Evolutionary conservation across 495 filamentous ascomycete genomes (phyloP), one percentile per base, ranked within the genome.

Genomic region (Sordaria brevicollis): DNA sequence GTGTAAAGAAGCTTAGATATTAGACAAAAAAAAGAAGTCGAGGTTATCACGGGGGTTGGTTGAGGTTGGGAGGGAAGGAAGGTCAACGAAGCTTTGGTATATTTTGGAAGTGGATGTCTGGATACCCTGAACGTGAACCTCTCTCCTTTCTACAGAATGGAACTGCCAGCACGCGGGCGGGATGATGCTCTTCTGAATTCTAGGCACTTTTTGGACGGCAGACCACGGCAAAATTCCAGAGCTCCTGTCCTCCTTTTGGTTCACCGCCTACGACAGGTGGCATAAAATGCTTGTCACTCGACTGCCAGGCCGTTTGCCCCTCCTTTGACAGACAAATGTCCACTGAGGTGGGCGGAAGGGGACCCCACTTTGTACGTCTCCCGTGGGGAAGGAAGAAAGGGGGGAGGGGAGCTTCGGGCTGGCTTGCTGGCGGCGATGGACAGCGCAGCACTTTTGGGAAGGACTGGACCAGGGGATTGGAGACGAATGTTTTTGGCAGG

Each of bases 161-260:
- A n/a, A 29, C 49, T 57, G 49, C 25, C 25, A 57, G 49, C n/a
- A n/a, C n/a, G n/a, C n/a, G n/a, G n/a, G n/a, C 49, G 25, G 49
- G 49, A 57, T 57, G 49, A 57, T 57, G 49, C 49, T 57, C 49
- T 57, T 57, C 49, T 57, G 49, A 31, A 57, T 57, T 57, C 49
- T 15, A 57, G 49, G 21, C 49, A 74, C 74, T 74, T 78, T 78
- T 77, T 76, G 74, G 74, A 74, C 73, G 66, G 65, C 49, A 31
- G 21, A 25, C 67, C 35, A 65, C 57, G 74, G 76, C 75, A 76
- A 71, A 78, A 78, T 73, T 72, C 67, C 35, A 66, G 71, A 73
- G 74, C 75, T 71, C 25, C 17, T 8, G 25, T 31, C 49, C 36
- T 21, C 21, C 49, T 21, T 57, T 31, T 29, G 8, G 37, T 67